Base-by-base conservation (phyloP, 495 filamentous ascomycete genomes). In the Xylaria longipes region DNA sequence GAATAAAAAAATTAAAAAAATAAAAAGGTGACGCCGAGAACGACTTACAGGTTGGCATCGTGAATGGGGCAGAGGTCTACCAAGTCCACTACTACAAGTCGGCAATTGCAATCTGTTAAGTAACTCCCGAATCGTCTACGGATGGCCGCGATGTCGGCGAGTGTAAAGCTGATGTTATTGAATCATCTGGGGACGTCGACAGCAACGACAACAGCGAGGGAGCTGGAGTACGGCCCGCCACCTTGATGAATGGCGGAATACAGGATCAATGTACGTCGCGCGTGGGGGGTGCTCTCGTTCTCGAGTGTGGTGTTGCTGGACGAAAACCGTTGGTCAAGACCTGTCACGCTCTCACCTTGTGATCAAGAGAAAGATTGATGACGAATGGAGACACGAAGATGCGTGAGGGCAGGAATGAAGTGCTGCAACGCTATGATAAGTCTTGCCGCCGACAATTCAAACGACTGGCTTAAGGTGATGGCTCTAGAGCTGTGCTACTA, bases 31-130 rank as follows among this genome's bases (percentile, higher is more conserved):
- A 27, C 11, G 1, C 58, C 4, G 22, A 27, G n/a, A 43, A 31
- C n/a, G 15, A 35, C 60, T 63, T 43, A 63, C 60, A 83, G 56
- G 91, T 93, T 64, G 94, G 94, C 94, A 97, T 97, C 54, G 75
- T 83, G 69, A 65, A 45, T 58, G 35, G 22, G 25, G 20, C 29
- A 31, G 11, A 56, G 25, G 7, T 65, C 27, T 58, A 43, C 52
- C 12, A 56, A 17, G 52, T 58, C 65, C 29, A 70, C 61, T 11
- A n/a, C 25, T 39, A n/a, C n/a, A n/a, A 37, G 29, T 22, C 33
- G 56, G 31, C n/a, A 31, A 37, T 46, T 37, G 64, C 39, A 17
- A 48, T 33, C 5, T 66, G 50, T 80, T 70, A 83, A 58, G 75
- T 81, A 58, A 83, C 79, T 57, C 80, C 80, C 5, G 79, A 80